Evolutionary conservation across 805 yeast genomes (phyloP).

Genomic region (Lipomyces sp.): DNA sequence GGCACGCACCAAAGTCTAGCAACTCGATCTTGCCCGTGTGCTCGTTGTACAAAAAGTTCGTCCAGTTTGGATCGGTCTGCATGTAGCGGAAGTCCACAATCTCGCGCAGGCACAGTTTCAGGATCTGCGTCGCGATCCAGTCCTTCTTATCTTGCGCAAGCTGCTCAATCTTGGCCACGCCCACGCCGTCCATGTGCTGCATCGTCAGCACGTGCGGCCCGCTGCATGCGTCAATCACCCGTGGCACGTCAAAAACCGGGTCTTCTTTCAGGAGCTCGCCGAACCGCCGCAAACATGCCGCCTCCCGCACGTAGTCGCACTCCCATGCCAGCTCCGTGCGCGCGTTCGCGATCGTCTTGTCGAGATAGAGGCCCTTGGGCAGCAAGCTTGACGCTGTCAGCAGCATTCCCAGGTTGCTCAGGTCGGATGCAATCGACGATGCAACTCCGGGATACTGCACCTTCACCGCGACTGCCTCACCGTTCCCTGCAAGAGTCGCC

Average conservation of each 20-base stretch:
- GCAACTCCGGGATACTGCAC: slow-evolving; percentile 98
- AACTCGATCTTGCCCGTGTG: slow-evolving; percentile 72
- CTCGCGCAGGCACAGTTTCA: slow-evolving; percentile 83
- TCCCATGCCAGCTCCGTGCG: slow-evolving; percentile 94
- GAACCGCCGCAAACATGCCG: slow-evolving; percentile 68
- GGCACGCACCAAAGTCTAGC: slow-evolving; percentile 92
- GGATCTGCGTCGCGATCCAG: slow-evolving; percentile 79
- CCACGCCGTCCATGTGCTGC: slow-evolving; percentile 81
- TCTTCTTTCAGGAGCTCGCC: slow-evolving; percentile 56
- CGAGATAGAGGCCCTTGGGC: slow-evolving; percentile 89
- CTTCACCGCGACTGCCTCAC: slow-evolving; percentile 71
- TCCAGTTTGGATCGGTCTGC: slow-evolving; percentile 99
- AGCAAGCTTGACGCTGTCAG: slow-evolving; percentile 80
- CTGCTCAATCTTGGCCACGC: slow-evolving; percentile 62
- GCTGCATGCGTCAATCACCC: slow-evolving; percentile 70
- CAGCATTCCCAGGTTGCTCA: slow-evolving; percentile 76
- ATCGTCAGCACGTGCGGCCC: slow-evolving; percentile 84
- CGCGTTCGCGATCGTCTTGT: slow-evolving; percentile 89
- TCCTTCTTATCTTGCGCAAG: slow-evolving; percentile 71
- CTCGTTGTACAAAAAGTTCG: slow-evolving; percentile 83
- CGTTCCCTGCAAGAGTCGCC: slow-evolving; percentile 48
- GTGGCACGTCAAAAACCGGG: slow-evolving; percentile 72
- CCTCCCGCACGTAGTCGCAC: slow-evolving; percentile 91
- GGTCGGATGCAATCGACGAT: slow-evolving; percentile 87
- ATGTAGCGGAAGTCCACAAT: slow-evolving; percentile 80